Evolutionary conservation across 371 early-diverging fungal genomes (phyloP), one percentile per base, ranked within the genome.

Genomic region (Actinomortierella wolfii): DNA sequence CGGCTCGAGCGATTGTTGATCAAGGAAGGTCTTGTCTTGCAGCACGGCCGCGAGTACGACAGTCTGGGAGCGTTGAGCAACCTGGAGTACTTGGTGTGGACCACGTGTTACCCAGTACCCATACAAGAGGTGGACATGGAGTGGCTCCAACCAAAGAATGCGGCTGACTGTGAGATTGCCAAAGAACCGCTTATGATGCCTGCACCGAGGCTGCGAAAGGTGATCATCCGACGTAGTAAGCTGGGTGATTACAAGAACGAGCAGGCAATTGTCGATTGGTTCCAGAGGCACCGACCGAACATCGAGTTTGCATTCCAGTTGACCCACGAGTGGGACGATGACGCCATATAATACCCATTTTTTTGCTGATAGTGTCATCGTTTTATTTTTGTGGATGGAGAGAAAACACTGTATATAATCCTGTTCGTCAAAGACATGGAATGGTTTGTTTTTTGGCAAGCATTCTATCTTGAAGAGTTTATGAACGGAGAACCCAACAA

Each of bases 81-180:
- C 17, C 26, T 73, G n/a, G 73, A 73, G 25, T 61, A 73, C 45
- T 40, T 73, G 3, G 67, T 73, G 5, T 66, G 66, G 40, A 59
- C 67, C n/a, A 73, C 67, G 0, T 66, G 73, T 21, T 73, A 73
- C 28, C 73, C 73, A 20, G 62, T 73, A 47, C 73, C 73, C 29
- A 55, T 73, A 57, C 66, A 66, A 50, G 45, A 56, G 11, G 11
- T 46, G 28, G 73, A 73, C 23, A 59, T 73, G 56, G 48, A 17
- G n/a, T n/a, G 18, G 44, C 56, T 9, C 66, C 67, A 67, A 48
- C 62, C 46, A 21, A 17, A 20, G 20, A 14, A 14, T 13, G 23
- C 18, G 24, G 4, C 4, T 11, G 48, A 5, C 4, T 24, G 0
- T 29, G 39, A 29, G 15, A 21, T 29, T 0, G 18, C 23, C 5